Conservation (phyloP, 2,329 filamentous ascomycete species). For the Fusarium longipes region DNA sequence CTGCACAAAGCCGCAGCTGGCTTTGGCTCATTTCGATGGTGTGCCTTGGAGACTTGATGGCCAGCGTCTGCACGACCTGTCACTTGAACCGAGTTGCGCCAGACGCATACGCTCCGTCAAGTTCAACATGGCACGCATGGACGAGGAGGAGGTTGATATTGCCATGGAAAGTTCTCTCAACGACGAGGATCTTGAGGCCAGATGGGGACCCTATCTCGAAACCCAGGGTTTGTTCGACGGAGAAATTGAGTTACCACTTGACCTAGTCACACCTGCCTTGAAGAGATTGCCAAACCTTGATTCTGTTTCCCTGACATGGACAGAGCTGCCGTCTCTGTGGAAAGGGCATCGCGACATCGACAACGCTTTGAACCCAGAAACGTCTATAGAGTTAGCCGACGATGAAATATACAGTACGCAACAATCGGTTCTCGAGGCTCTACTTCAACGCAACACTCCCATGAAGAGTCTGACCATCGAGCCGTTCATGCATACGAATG, state of each 20-base stretch:
- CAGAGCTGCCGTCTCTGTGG: slow-evolving; percentile 34
- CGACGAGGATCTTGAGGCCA: neutral
- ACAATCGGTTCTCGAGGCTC: slow-evolving; percentile 33
- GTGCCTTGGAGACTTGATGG: slow-evolving; percentile 60
- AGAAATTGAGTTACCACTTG: slow-evolving; percentile 13
- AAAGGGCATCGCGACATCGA: neutral
- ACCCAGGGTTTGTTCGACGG: slow-evolving; percentile 13
- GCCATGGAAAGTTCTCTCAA: neutral
- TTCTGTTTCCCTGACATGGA: slow-evolving; percentile 41
- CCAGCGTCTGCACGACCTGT: slow-evolving; percentile 57
- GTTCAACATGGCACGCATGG: slow-evolving; percentile 54
- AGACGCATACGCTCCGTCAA: slow-evolving; percentile 56
- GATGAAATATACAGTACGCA: slow-evolving; percentile 31
- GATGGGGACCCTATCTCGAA: slow-evolving; percentile 17
- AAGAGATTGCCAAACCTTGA: slow-evolving; percentile 36
- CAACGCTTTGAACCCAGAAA: slow-evolving; percentile 26
- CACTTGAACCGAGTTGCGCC: slow-evolving; percentile 56
- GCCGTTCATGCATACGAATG: slow-evolving; percentile 20
- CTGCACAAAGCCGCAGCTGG: slow-evolving; percentile 13
- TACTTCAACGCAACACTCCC: slow-evolving; percentile 24
- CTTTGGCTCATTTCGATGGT: slow-evolving; percentile 53
- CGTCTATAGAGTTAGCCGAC: slow-evolving; percentile 31
- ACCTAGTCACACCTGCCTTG: slow-evolving; percentile 29
- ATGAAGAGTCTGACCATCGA: slow-evolving; percentile 39
- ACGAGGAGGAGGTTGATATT: slow-evolving; percentile 10